Evolutionary conservation across 495 filamentous ascomycete species (phyloP), one percentile per base, ranked within the genome.

Genomic region (Pyrenula massariospora): DNA sequence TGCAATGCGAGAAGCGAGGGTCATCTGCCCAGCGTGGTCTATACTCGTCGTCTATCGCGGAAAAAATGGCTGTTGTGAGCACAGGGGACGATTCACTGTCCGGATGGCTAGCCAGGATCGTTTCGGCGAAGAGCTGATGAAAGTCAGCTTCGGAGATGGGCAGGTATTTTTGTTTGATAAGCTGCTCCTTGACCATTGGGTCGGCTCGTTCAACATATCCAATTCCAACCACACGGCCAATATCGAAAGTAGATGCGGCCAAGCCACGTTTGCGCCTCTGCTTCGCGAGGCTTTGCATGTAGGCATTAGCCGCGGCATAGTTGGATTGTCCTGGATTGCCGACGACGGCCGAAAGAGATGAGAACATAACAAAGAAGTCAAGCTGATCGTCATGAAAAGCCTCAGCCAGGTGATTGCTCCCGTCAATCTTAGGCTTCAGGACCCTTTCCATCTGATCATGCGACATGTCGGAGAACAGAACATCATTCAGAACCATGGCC

Each of bases 291-390:
- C 60, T 58, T n/a, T 57, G 72, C 69, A 57, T 70, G 68, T 76
- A 82, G 66, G 74, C 69, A 63, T 80, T 80, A 15, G 73, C 78
- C 0, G 78, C 73, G 0, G 70, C 66, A 59, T 81, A 81, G 61
- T 78, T 79, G 25, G 75, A 65, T 57, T 82, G 78, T 20, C 64
- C 69, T 1, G 24, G 5, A 24, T 63, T 69, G n/a, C 70, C 70
- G 12, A 64, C 47, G 3, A 72, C 51, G 23, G 24, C 54, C 2
- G 59, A 53, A 10, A 66, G 47, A 0, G 71, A 72, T 0, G 66
- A 69, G 53, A 70, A 48, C 3, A 70, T 24, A 19, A 74, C 52
- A 56, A 73, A 69, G 59, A 72, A 74, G 25, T 72, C 71, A 1
- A 74, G 61, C 24, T 54, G 12, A 2, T 60, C 51, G 21, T 63